Base-by-base conservation (phyloP, 176 grass and related monocot species). In the Oryza australiensis region DNA sequence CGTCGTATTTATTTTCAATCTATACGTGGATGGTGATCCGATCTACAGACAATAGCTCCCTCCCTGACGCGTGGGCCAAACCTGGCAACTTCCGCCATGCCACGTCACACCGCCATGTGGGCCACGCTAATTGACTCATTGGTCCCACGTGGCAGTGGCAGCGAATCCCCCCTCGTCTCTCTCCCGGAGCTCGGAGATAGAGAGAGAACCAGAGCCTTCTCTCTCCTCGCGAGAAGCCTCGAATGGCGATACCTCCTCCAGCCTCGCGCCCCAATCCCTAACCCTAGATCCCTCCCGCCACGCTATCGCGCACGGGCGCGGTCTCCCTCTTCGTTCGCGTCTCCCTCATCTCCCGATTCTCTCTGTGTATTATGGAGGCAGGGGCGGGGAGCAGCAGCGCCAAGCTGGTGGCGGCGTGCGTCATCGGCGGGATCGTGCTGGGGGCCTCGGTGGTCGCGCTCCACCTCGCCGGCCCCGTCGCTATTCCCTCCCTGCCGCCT, bases 401-500 rank as follows among this genome's bases (percentile, higher is more conserved):
- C 5, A 83, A 70, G 59, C 76, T 89, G 60, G 77, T 86, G 6
- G 66, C 73, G 38, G 90, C 95, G 29, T 91, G 79, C 84, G 63
- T 94, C 48, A 68, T 98, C 75, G 92, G 88, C 5, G 90, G 95
- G 15, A 77, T 94, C 81, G 83, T 98, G 49, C 82, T 98, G 2
- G 92, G 89, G 16, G 95, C 84, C 2, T 71, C 90, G 12, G 84
- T 89, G 6, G 22, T 94, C 12, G 87, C 86, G 37, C 29, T 87
- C 37, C 79, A 89, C 77, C 70, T 94, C 37, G 30, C 63, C 35
- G 85, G 79, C 1, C 82, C 72, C 38, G 60, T 66, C n/a, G 7
- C 77, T 32, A 27, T 87, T 42, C 72, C 74, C 16, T 11, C 23
- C 3, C 49, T 87, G 20, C 62, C 75, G 42, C 68, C 76, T 1